Percentiles rank a stretch among this genome's conserved stretches.
These are phyloP conservation scores for Erysimum cheiranthoides DNA, from an alignment of 345 rosid species.

Conservation along the genomic window DNA sequence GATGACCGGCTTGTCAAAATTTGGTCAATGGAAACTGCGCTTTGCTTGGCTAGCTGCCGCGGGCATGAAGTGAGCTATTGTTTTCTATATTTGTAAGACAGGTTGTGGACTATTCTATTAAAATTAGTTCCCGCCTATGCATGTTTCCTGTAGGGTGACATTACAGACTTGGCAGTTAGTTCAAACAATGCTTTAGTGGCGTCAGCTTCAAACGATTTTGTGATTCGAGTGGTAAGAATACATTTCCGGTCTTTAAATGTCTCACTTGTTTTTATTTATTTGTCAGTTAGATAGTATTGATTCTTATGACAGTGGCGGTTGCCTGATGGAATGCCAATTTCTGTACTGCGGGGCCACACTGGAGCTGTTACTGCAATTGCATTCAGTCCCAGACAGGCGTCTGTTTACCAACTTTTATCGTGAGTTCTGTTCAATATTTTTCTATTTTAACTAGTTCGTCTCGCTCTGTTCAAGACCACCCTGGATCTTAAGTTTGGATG, in stretches of 20 bases:
- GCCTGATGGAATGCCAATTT: conserved; percentile 95
- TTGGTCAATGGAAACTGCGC: conserved; percentile 99
- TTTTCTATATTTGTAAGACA: conserved; percentile 32
- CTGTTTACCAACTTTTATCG: conserved; percentile 93
- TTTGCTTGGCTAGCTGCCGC: conserved; percentile 98
- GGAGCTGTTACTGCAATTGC: conserved; percentile 99
- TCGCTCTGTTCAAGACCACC: conserved; percentile 25
- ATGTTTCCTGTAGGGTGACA: conserved; percentile 78
- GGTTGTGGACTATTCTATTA: conserved; percentile 29
- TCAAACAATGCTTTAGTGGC: conserved; percentile 95
- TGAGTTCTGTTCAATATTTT: conserved; percentile 56
- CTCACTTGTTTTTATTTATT: conserved; percentile 24
- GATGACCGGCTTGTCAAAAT: conserved; percentile 99
- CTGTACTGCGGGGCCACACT: conserved; percentile 93
- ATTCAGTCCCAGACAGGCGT: conserved; percentile 84
- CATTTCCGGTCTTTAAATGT: conserved; percentile 30
- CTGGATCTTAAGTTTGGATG: conserved; percentile 23
- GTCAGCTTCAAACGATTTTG: conserved; percentile 97
- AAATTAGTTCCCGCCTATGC: conserved; percentile 31
- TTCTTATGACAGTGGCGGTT: conserved; percentile 84
- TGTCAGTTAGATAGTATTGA: conserved; percentile 33
- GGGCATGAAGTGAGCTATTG: conserved; percentile 91
- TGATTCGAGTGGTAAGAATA: conserved; percentile 90
- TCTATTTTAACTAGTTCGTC: conserved; percentile 26
- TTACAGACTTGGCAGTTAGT: conserved; percentile 97